Conservation (phyloP, 2,329 filamentous ascomycete genomes). For the Pseudonectria foliicola region DNA sequence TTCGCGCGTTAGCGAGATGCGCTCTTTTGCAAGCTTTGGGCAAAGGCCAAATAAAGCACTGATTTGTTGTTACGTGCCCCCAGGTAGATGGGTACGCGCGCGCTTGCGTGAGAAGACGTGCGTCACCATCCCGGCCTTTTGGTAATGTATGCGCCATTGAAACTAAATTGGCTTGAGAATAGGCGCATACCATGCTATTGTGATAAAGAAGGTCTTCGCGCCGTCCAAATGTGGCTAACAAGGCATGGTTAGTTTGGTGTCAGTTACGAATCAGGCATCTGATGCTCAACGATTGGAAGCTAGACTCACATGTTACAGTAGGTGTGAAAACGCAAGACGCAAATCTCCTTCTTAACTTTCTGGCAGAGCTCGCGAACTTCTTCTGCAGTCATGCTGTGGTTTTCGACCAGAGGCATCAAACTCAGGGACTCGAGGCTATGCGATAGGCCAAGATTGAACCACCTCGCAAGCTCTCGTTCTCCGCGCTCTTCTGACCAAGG, state of each 20-base stretch:
- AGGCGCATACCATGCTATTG: constrained; percentile 10
- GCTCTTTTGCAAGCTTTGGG: too few relatives aligned
- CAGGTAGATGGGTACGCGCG: too few relatives aligned
- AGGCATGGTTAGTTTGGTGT: constrained; percentile 5
- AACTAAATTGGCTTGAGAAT: neutral
- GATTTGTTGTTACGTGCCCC: too few relatives aligned
- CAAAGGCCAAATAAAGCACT: too few relatives aligned
- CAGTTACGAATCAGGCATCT: neutral
- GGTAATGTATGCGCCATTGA: neutral
- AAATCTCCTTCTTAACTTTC: constrained; percentile 61
- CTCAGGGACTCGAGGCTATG: constrained; percentile 68
- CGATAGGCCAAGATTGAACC: constrained; percentile 75
- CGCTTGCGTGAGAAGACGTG: too few relatives aligned
- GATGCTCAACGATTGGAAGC: neutral
- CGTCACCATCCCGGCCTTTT: too few relatives aligned
- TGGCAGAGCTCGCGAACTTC: constrained; percentile 57
- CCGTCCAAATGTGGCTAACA: constrained; percentile 20
- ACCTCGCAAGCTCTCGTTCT: constrained; percentile 63
- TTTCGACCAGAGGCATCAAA: constrained; percentile 61
- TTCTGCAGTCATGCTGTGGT: constrained; percentile 39
- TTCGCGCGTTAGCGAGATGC: neutral
- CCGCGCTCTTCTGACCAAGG: constrained; percentile 61
- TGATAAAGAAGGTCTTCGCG: constrained; percentile 16
- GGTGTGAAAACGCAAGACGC: constrained; percentile 58
- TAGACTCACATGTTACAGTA: constrained; percentile 70